Base-by-base conservation (phyloP, 805 yeast species). In the Lipomyces oligophaga region DNA sequence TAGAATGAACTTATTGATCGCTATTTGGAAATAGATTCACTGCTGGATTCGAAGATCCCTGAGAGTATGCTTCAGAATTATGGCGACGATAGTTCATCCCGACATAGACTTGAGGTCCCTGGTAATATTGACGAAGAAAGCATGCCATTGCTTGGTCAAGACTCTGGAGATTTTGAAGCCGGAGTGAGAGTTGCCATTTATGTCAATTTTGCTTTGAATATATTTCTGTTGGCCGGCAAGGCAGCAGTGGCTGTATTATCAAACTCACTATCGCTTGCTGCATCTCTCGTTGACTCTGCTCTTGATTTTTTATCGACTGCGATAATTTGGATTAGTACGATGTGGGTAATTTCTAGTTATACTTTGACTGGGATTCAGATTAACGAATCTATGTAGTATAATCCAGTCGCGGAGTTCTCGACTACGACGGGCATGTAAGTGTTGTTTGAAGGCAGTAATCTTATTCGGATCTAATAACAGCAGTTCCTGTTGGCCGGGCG, bases 221-320 rank as follows among this genome's bases (percentile, higher is more conserved):
- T 79, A 27, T 39, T 49, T 24, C 15, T 49, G 32, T 40, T 83
- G 71, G 66, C 61, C 75, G 37, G 77, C 84, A 42, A 80, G 16
- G 28, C 73, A 2, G 67, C 73, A 8, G 87, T 82, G 19, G 78
- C 81, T 1, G 54, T 77, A 13, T 66, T 80, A 60, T 81, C 90
- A 0, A 73, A 70, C 59, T 85, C 94, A 13, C 76, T 85, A 52
- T 83, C 93, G 7, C 77, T 85, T 39, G 69, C 84, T 42, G 94
- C 94, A 0, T 83, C 93, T 0, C 73, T 84, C 53, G 80, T 85
- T 33, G 94, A 84, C 66, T 83, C 90, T 1, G 69, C 79, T 0
- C 72, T 84, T 52, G 94, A 85, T 59, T 79, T 84, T 44, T 63
- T 84, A 45, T 83, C 89, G n/a, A 84, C 93, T 0, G 68, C 81